These are phyloP conservation scores for Lycium barbarum DNA, from an alignment of 257 asterid species.

Conservation along the genomic window DNA sequence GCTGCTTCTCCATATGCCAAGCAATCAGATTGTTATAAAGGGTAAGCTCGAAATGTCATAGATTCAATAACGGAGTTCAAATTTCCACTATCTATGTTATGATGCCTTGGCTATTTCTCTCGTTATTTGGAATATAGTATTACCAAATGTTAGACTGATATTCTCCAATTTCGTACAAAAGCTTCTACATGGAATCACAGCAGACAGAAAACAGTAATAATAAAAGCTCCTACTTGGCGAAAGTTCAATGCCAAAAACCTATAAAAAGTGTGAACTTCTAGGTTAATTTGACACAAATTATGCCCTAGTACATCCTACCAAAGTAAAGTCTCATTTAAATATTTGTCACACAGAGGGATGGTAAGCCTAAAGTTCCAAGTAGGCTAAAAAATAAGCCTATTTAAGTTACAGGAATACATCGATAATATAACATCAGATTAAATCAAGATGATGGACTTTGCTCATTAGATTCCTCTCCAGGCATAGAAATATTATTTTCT, in stretches of 20 bases:
- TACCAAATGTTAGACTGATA: not conserved
- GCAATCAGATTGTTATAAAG: too few relatives aligned
- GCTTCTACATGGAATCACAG: constrained; percentile 37
- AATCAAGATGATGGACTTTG: constrained; percentile 62
- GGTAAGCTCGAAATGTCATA: not conserved
- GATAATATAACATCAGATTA: constrained; percentile 37
- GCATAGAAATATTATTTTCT: constrained; percentile 46
- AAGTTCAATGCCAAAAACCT: constrained; percentile 49
- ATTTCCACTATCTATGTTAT: not conserved
- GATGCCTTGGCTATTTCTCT: not conserved
- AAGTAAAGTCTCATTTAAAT: not conserved
- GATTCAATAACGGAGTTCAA: not conserved
- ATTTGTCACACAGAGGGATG: constrained; percentile 44
- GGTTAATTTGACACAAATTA: constrained; percentile 38
- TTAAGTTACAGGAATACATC: constrained; percentile 38
- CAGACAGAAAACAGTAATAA: constrained; percentile 23
- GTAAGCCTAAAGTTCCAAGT: constrained; percentile 48
- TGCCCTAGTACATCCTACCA: constrained; percentile 36
- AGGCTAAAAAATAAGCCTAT: constrained; percentile 18
- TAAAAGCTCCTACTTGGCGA: constrained; percentile 34
- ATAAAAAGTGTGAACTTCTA: constrained; percentile 30
- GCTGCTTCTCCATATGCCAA: too few relatives aligned
- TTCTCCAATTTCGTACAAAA: not conserved
- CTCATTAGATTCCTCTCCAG: constrained; percentile 61
- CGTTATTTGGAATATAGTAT: not conserved